Conservation (phyloP, 2,329 filamentous ascomycete species). For the Fusarium guadeloupense region DNA sequence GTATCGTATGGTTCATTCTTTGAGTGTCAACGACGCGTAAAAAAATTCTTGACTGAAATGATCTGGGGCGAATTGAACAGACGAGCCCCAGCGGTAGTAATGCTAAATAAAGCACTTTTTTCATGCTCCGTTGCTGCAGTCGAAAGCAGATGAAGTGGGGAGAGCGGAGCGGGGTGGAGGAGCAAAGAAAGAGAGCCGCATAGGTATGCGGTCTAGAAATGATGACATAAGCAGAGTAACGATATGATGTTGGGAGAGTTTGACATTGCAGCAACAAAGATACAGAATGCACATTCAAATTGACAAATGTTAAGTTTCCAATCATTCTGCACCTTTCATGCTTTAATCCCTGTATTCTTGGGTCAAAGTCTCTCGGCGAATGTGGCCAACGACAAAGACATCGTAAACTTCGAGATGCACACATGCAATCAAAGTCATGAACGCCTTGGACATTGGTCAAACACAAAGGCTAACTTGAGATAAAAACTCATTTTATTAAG, state of each 20-base stretch:
- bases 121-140: slow-evolving; percentile 28
- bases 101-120: slow-evolving; percentile 30
- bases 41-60: slow-evolving; percentile 32
- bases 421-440: too few relatives aligned
- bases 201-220: background rate
- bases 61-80: slow-evolving; percentile 44
- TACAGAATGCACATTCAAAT: too few relatives aligned
- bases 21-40: slow-evolving; percentile 25
- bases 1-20: slow-evolving; percentile 42
- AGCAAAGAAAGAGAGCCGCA: slow-evolving; percentile 1
- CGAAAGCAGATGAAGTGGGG: slow-evolving; percentile 34
- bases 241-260: background rate
- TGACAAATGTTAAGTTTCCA: too few relatives aligned
- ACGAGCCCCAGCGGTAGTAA: slow-evolving; percentile 32
- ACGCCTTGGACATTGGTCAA: too few relatives aligned
- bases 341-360: too few relatives aligned
- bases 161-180: slow-evolving; percentile 29
- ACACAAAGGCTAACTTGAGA: too few relatives aligned
- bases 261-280: background rate
- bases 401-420: too few relatives aligned
- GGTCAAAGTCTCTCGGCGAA: too few relatives aligned
- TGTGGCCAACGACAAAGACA: too few relatives aligned
- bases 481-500: too few relatives aligned
- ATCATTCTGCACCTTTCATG: too few relatives aligned
- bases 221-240: slow-evolving; percentile 37